These are phyloP conservation scores for Syncephalastrum monosporum DNA, from an alignment of 371 early-diverging fungal genomes.

Conservation along the genomic window DNA sequence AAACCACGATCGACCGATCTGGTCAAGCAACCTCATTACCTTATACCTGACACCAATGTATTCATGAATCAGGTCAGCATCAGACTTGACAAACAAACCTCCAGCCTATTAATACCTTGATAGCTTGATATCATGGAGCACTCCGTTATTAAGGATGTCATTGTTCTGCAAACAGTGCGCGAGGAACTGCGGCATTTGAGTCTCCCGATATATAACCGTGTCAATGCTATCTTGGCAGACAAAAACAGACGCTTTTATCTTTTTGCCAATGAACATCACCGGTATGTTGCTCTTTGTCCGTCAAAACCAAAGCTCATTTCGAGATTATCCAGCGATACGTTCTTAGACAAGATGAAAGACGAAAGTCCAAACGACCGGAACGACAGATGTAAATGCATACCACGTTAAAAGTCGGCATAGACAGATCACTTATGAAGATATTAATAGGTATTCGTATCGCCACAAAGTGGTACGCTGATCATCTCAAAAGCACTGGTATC, in stretches of 20 bases:
- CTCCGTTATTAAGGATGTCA: conserved; percentile 80
- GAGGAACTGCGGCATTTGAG: conserved; percentile 87
- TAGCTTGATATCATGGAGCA: conserved; percentile 95
- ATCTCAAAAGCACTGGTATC: conserved; percentile 53
- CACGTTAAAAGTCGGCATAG: too few species aligned
- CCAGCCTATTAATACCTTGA: conserved; percentile 1
- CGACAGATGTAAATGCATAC: conserved; percentile 66
- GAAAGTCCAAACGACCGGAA: conserved; percentile 94
- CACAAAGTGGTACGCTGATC: conserved; percentile 79
- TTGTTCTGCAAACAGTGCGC: conserved; percentile 91
- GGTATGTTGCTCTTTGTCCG: conserved; percentile 29
- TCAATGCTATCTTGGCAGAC: conserved; percentile 72
- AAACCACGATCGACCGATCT: conserved; percentile 48
- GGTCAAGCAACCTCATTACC: conserved; percentile 63
- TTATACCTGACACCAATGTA: conserved; percentile 95
- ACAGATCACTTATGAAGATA: not conserved
- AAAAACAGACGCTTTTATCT: conserved; percentile 76
- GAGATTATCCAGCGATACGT: conserved; percentile 66
- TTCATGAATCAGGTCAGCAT: conserved; percentile 82
- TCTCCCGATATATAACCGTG: conserved; percentile 75
- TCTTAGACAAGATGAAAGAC: conserved; percentile 73
- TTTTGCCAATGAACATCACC: conserved; percentile 94
- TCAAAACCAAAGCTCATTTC: not conserved
- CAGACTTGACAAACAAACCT: not conserved
- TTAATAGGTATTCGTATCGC: conserved; percentile 81